A percentile compares a stretch with the other conserved stretches of the same genome.
Evolutionary conservation across 192 early-diverging fungal species (phyloP).

Genomic region (Spizellomyces sp.): DNA sequence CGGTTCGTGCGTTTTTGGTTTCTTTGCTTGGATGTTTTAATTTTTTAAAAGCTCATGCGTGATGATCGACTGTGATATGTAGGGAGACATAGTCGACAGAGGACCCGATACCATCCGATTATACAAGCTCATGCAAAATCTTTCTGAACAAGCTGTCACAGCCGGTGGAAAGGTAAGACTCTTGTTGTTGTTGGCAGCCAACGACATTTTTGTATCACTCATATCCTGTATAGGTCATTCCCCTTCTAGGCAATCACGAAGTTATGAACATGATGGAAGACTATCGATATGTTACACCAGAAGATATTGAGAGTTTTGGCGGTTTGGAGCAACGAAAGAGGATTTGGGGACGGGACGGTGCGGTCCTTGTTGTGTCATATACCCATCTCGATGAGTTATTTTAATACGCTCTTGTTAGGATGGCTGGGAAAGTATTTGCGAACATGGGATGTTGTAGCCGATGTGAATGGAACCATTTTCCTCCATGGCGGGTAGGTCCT

Average conservation of each 20-base stretch:
- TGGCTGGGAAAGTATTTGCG: conserved; percentile 55
- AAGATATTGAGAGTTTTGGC: conserved; percentile 60
- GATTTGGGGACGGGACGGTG: conserved; percentile 48
- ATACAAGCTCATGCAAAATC: conserved; percentile 60
- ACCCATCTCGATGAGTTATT: too few species aligned
- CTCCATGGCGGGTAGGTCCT: conserved; percentile 58
- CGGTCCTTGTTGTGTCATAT: not conserved
- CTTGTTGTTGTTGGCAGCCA: too few species aligned
- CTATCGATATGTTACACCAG: conserved; percentile 57
- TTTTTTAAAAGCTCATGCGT: not conserved
- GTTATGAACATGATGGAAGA: conserved; percentile 67
- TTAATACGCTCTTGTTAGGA: conserved; percentile 13
- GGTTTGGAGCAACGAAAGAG: conserved; percentile 39
- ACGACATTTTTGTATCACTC: not conserved
- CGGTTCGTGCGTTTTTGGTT: conserved; percentile 41
- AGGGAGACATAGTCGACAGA: conserved; percentile 69
- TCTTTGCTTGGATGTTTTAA: too few species aligned
- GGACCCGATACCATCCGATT: conserved; percentile 71
- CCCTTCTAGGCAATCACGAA: conserved; percentile 43
- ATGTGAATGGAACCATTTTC: conserved; percentile 58
- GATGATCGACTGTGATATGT: not conserved
- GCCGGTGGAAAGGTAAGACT: conserved; percentile 52
- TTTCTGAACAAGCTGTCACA: conserved; percentile 57
- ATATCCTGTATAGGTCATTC: conserved; percentile 46
- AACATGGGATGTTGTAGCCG: conserved; percentile 46